Evolutionary conservation across 352 stramenopile genomes (phyloP), one percentile per base, ranked within the genome.

Genomic region (Pythium apleroticum): DNA sequence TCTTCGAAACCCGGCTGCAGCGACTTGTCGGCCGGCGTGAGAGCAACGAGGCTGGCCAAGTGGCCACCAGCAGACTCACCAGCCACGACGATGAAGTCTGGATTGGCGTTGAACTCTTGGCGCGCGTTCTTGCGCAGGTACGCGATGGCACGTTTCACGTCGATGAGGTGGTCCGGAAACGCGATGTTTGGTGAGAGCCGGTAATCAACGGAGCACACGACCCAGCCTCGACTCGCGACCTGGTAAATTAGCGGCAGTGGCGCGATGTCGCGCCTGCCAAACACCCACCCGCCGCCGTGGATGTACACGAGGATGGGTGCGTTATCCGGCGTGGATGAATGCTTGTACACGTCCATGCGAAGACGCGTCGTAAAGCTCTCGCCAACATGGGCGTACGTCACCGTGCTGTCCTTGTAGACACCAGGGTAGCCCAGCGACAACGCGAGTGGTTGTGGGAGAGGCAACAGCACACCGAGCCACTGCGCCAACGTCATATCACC

Each of bases 131-230:
- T 66, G n/a, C 82, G 78, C 31, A 91, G 55, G 60, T 84, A 93
- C 17, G 84, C 84, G 33, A 91, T 72, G 0, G 82, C 81, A 12
- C 83, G 82, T 65, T 93, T 93, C 17, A 73, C 65, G 61, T 93
- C 84, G 22, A 89, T 84, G 37, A 93, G 57, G 27, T 90, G 80
- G 33, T 84, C 74, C 0, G 84, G 84, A 58, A 91, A 93, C 7
- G 74, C 69, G 12, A 84, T 77, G 31, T 84, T 87, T 6, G 82
- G 84, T 0, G 82, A 90, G 43, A 90, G 66, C 2, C 85, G 84
- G 59, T 93, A 93, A 69, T 93, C 84, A 19, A 93, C 81, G 37
- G 81, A 78, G 49, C 82, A 91, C 17, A 93, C 73, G n/a, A 91
- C 63, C 84, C 84, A 93, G 1, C 81, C 81, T 31, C 70, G 52